Conservation (phyloP, 345 rosid species). For the Eucalyptus cloeziana region DNA sequence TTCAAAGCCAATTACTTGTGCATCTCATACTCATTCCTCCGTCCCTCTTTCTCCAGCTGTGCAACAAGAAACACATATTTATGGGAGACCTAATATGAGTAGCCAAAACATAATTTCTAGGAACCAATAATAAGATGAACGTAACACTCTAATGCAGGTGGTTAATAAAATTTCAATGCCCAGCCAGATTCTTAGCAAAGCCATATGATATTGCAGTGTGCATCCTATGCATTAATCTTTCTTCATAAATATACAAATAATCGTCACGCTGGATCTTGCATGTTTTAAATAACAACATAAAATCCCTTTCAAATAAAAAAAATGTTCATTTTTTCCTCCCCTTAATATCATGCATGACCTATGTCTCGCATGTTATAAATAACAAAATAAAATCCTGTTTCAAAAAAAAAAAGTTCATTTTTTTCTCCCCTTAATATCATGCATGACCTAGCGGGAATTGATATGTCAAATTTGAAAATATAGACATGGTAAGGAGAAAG, state of each 20-base stretch:
- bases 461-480: too few relatives aligned
- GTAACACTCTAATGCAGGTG: background rate
- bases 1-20: constrained; percentile 88
- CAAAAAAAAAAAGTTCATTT: too few relatives aligned
- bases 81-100: background rate
- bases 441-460: background rate
- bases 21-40: constrained; percentile 95
- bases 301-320: background rate
- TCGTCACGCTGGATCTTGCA: background rate
- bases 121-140: background rate
- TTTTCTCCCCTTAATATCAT: background rate
- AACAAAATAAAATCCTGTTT: background rate
- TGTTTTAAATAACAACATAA: background rate
- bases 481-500: background rate
- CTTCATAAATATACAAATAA: background rate
- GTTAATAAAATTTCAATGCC: background rate
- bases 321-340: too few relatives aligned
- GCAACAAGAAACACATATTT: background rate
- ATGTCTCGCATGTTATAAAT: background rate
- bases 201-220: background rate
- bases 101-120: background rate
- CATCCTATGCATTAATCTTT: background rate
- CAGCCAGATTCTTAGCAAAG: background rate
- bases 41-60: constrained; percentile 93
- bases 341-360: too few relatives aligned